Percentiles rank a stretch among this genome's conserved stretches.
Conservation (phyloP, 2,329 filamentous ascomycete genomes). For the Xylariaceae sp. region DNA sequence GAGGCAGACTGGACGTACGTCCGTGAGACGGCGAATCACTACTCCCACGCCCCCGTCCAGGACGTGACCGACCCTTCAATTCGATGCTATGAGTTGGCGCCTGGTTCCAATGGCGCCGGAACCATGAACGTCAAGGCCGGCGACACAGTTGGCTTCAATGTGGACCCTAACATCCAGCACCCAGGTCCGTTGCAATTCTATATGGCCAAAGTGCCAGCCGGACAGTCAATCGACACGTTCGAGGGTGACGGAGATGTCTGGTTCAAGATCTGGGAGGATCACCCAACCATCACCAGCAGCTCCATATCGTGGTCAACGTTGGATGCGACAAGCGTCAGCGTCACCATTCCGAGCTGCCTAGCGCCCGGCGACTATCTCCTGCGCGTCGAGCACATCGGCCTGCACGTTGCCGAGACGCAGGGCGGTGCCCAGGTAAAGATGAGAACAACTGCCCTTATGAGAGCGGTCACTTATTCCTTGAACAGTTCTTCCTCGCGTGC, state of each 20-base stretch:
- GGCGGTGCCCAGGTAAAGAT: constrained; percentile 31
- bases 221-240: constrained; percentile 28
- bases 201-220: constrained; percentile 30
- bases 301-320: constrained; percentile 21
- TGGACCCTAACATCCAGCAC: constrained; percentile 30
- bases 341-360: constrained; percentile 32
- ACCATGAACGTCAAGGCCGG: constrained; percentile 37
- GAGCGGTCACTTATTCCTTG: neutral
- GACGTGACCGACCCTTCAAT: constrained; percentile 34
- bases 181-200: constrained; percentile 32
- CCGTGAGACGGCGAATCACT: constrained; percentile 38
- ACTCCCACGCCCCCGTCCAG: constrained; percentile 35
- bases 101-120: constrained; percentile 30
- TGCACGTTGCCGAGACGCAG: constrained; percentile 30
- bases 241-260: constrained; percentile 29
- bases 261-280: constrained; percentile 34
- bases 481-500: constrained; percentile 33
- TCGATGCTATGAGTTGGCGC: constrained; percentile 35
- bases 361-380: constrained; percentile 36
- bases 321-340: constrained; percentile 23
- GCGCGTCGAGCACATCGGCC: constrained; percentile 35
- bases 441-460: neutral
- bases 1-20: constrained; percentile 34
- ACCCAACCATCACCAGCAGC: constrained; percentile 23
- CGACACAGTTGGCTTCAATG: constrained; percentile 35